Evolutionary conservation across 805 yeast species (phyloP).

Genomic region (Yarrowia sp.): DNA sequence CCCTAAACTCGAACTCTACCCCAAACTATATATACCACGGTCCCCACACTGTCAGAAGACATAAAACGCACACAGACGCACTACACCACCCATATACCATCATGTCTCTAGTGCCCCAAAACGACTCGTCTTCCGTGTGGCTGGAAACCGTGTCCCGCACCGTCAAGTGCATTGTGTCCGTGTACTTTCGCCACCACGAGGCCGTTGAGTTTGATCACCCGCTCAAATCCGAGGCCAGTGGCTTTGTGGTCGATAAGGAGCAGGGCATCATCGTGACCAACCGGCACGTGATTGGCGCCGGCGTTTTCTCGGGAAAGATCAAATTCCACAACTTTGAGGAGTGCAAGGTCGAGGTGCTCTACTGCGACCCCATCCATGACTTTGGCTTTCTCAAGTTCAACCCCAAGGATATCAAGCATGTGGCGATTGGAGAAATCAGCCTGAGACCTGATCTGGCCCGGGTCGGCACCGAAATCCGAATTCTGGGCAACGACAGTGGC

Average conservation of each 20-base stretch:
- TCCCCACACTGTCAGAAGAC: not conserved
- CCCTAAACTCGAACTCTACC: not conserved
- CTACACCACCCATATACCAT: not conserved
- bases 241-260: conserved; percentile 86
- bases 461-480: conserved; percentile 92
- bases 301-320: conserved; percentile 90
- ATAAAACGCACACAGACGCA: no score
- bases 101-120: conserved; percentile 4
- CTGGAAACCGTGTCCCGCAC: conserved; percentile 79
- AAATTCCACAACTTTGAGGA: conserved; percentile 96
- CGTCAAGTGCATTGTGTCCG: conserved; percentile 84
- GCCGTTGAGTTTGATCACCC: conserved; percentile 87
- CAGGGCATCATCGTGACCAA: conserved; percentile 87
- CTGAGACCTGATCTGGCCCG: conserved; percentile 81
- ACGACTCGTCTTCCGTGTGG: conserved; percentile 60
- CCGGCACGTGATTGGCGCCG: conserved; percentile 94
- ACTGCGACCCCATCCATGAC: conserved; percentile 94
- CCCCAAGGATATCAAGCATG: conserved; percentile 74
- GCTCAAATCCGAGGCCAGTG: conserved; percentile 81
- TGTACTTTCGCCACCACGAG: conserved; percentile 83
- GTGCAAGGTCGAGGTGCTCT: conserved; percentile 81
- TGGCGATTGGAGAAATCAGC: conserved; percentile 69
- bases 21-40: conserved; percentile 14
- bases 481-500: conserved; percentile 96
- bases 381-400: conserved; percentile 87